Conservation (phyloP, 2,329 filamentous ascomycete species). For the Colletotrichum lentis region DNA sequence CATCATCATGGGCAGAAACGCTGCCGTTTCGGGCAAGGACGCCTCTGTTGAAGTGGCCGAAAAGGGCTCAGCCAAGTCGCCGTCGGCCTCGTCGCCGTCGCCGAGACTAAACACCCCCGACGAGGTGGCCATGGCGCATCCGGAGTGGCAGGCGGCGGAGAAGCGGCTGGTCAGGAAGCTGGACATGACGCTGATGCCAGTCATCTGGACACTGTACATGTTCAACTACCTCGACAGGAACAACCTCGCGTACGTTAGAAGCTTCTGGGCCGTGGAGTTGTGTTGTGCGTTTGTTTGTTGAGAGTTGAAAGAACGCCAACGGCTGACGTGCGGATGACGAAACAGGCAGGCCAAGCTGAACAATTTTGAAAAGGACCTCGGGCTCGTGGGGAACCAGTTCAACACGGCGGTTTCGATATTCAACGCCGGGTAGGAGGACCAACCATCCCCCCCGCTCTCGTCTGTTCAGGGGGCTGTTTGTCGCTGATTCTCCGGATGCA, state of each 20-base stretch:
- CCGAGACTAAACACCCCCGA: not conserved
- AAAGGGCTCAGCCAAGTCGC: not conserved
- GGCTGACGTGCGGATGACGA: constrained; percentile 3
- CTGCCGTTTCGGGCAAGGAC: constrained; percentile 8
- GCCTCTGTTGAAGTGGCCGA: constrained; percentile 14
- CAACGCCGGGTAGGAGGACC: constrained; percentile 25
- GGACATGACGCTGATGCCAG: constrained; percentile 41
- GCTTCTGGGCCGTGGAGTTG: not conserved
- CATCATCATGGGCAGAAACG: constrained; percentile 8
- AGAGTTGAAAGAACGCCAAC: not conserved
- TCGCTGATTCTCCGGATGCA: constrained; percentile 1
- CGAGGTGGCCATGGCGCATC: constrained; percentile 19
- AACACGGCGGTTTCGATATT: constrained; percentile 34
- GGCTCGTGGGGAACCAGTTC: constrained; percentile 34
- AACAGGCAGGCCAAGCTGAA: constrained; percentile 33
- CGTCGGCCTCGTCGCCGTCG: not conserved
- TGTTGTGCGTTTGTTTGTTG: not conserved
- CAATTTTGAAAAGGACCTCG: constrained; percentile 31
- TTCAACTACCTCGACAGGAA: constrained; percentile 38
- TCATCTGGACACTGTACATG: constrained; percentile 37
- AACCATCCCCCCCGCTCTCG: not conserved
- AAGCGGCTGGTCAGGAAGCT: constrained; percentile 40
- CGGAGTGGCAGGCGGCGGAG: constrained; percentile 30
- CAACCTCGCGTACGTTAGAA: constrained; percentile 35
- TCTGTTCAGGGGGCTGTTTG: not conserved